Percentiles rank a stretch among this genome's conserved stretches.
phyloP scores from a whole-genome alignment of 164 flowering plant species.

The Amborella trichopoda region DNA sequence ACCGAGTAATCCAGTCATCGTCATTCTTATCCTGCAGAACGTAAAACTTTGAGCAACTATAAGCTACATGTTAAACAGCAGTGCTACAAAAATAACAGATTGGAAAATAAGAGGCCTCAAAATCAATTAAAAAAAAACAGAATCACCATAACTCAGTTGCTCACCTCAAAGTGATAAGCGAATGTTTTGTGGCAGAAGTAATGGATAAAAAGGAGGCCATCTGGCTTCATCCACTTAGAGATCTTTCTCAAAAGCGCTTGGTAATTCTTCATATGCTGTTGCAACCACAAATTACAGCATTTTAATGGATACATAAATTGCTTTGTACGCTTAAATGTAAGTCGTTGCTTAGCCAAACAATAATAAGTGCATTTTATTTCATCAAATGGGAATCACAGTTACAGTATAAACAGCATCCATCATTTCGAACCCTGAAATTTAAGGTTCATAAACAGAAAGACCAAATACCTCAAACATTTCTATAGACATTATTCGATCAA shows the following conservation, averaged over 20 bases:
- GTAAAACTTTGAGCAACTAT: not conserved
- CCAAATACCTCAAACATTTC: conserved; percentile 98
- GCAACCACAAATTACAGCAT: not conserved
- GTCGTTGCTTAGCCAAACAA: too few species aligned
- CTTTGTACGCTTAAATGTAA: too few species aligned
- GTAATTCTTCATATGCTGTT: conserved; percentile 95
- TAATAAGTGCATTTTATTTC: too few species aligned
- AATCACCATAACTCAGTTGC: not conserved
- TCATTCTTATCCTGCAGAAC: conserved; percentile 47
- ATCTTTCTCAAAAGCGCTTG: conserved; percentile 80
- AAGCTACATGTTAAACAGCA: not conserved
- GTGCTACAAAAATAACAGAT: not conserved
- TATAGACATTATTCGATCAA: conserved; percentile 72
- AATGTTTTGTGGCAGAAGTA: conserved; percentile 85
- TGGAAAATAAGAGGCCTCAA: too few species aligned
- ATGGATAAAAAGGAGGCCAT: conserved; percentile 70
- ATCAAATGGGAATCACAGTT: too few species aligned
- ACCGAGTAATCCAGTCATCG: conserved; percentile 87
- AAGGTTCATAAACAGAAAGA: too few species aligned
- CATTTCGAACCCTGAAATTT: too few species aligned
- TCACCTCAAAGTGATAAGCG: conserved; percentile 93
- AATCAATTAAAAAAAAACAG: too few species aligned
- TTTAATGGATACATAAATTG: too few species aligned
- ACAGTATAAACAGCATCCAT: too few species aligned
- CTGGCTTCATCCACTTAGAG: conserved; percentile 81